These are phyloP conservation scores for Schizothecium vesticola DNA, from an alignment of 495 filamentous ascomycete species.

Conservation along the genomic window DNA sequence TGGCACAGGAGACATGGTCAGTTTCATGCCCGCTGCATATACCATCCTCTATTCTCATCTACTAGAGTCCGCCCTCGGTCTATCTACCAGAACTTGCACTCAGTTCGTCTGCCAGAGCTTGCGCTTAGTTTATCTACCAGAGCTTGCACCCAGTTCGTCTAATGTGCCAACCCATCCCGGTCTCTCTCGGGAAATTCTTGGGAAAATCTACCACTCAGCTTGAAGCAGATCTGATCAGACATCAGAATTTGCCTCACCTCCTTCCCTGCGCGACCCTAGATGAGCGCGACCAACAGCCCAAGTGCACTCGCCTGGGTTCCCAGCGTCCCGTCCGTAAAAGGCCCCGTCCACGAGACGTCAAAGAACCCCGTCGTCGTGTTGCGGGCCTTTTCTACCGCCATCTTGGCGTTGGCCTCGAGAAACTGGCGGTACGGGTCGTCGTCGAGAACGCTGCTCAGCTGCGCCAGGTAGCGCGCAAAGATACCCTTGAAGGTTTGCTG, in stretches of 20 bases:
- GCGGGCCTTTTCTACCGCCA: slow-evolving; percentile 52
- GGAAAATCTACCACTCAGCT: not conserved
- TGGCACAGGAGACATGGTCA: not conserved
- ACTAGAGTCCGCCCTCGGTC: not conserved
- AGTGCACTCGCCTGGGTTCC: slow-evolving; percentile 58
- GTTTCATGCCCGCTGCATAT: no score
- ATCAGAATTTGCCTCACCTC: not conserved
- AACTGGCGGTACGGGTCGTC: slow-evolving; percentile 45
- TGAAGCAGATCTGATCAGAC: not conserved
- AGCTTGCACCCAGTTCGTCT: not conserved
- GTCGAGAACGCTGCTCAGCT: slow-evolving; percentile 44
- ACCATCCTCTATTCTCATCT: not conserved
- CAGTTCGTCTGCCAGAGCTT: not conserved
- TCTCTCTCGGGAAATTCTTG: not conserved
- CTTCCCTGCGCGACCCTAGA: not conserved
- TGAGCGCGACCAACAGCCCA: slow-evolving; percentile 46
- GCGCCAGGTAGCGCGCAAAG: slow-evolving; percentile 58
- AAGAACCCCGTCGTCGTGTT: slow-evolving; percentile 40
- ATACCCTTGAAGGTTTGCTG: slow-evolving; percentile 70
- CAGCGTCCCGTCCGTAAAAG: slow-evolving; percentile 39
- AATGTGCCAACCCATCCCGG: not conserved
- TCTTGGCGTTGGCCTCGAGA: slow-evolving; percentile 51
- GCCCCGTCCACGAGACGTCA: slow-evolving; percentile 53
- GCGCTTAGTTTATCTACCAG: not conserved
- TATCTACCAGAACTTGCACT: not conserved